These are phyloP conservation scores for Citrus maxima DNA, from an alignment of 345 rosid species.

Conservation along the genomic window DNA sequence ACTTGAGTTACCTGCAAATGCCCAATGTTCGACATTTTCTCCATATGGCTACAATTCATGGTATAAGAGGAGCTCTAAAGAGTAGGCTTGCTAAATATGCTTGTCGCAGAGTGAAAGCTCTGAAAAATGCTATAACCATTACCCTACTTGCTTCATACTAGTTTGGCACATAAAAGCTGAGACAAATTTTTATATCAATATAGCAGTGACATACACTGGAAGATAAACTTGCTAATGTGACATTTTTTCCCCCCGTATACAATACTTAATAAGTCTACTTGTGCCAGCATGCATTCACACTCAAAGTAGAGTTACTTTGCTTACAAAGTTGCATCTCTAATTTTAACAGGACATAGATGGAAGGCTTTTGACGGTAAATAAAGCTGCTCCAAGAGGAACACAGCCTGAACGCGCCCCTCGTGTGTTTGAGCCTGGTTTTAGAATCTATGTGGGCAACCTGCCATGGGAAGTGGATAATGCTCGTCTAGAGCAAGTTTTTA, in stretches of 20 bases:
- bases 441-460: conserved; percentile 81
- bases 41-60: not conserved
- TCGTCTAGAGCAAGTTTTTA: conserved; percentile 78
- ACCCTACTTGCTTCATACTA: not conserved
- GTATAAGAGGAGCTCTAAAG: not conserved
- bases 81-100: not conserved
- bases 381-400: conserved; percentile 85
- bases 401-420: conserved; percentile 63
- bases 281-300: not conserved
- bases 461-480: conserved; percentile 79
- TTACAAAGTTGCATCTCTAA: conserved; percentile 4
- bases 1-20: not conserved
- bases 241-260: too few relatives aligned
- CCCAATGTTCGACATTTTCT: not conserved
- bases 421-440: conserved; percentile 40
- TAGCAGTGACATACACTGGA: not conserved
- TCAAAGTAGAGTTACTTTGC: not conserved
- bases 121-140: not conserved
- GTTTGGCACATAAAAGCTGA: not conserved
- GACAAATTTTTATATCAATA: not conserved
- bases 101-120: not conserved
- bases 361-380: conserved; percentile 73
- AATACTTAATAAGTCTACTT: not conserved
- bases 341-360: conserved; percentile 66
- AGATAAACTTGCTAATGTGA: not conserved